A percentile compares a stretch with the other conserved stretches of the same genome.
Conservation (phyloP, 257 asterid genomes). For the Echites panduratus region DNA sequence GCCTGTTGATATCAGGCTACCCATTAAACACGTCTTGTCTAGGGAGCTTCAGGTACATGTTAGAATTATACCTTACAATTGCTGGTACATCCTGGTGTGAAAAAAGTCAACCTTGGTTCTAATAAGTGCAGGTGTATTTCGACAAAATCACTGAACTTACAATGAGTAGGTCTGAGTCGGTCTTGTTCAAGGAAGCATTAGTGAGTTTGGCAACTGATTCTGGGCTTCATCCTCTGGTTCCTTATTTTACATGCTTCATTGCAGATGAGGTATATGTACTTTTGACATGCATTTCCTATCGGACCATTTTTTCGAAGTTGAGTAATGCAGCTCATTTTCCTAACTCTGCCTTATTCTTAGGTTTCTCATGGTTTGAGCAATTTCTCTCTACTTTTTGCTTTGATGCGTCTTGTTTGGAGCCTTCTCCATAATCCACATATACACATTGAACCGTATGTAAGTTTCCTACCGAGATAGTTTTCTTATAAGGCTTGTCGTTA, state of each 20-base stretch:
- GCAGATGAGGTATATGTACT: constrained; percentile 87
- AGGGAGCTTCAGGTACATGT: constrained; percentile 88
- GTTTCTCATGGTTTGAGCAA: constrained; percentile 74
- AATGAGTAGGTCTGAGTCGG: constrained; percentile 61
- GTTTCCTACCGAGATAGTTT: constrained; percentile 19
- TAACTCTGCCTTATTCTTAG: constrained; percentile 28
- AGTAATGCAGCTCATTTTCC: constrained; percentile 33
- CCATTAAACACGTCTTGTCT: constrained; percentile 88
- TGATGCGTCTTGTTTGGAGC: constrained; percentile 95
- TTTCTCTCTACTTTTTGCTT: constrained; percentile 70
- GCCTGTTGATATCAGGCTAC: constrained; percentile 79
- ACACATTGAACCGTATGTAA: constrained; percentile 88
- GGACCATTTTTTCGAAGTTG: background rate
- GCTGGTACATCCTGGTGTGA: constrained; percentile 14
- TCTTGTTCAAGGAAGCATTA: constrained; percentile 73
- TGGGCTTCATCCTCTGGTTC: constrained; percentile 95
- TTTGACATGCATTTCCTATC: background rate
- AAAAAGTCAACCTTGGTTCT: constrained; percentile 15
- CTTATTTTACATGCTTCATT: constrained; percentile 83
- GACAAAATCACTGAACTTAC: constrained; percentile 89
- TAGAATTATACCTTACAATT: constrained; percentile 2
- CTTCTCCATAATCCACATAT: constrained; percentile 89
- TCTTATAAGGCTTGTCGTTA: background rate
- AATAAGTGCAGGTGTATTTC: constrained; percentile 70
- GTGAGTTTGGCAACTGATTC: constrained; percentile 94